Base-by-base conservation (phyloP, 768 basidiomycete species). In the Pleurotus ostreatus region DNA sequence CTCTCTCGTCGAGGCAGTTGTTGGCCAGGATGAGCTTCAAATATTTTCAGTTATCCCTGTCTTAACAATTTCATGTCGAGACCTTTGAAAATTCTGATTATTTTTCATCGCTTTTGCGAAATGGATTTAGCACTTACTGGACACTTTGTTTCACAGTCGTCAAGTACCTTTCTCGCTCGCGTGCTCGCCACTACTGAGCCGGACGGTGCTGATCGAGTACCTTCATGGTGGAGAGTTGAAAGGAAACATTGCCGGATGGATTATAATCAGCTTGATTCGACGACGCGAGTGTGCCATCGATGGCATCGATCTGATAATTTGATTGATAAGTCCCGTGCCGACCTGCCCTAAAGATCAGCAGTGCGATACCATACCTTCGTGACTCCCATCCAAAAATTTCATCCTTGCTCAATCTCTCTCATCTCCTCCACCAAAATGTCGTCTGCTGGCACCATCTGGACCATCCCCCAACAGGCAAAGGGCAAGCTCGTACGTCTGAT, bases 371-470 rank as follows among this genome's bases (percentile, higher is more conserved):
- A 51, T 46, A 49, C 12, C 23, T 30, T 47, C 23, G 45, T 55
- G 38, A 47, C 46, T 53, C 38, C 22, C 41, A 46, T 55, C 44
- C 39, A 57, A 39, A 52, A 54, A 52, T 54, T 49, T 54, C 43
- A 26, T 30, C 23, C 49, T 41, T 57, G n/a, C 26, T 15, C 57
- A 47, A 57, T 55, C 54, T 59, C 62, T 61, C 57, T 58, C 59
- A 61, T 55, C 63, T 60, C 66, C 57, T 59, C 65, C 45, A 58
- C 63, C 34, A 62, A 75, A 73, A 85, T 79, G 77, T 72, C 79
- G 57, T 77, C 85, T 52, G 71, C 75, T 59, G 86, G 86, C 63
- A 90, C 84, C 59, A 78, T 91, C 56, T 89, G 79, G 75, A 79
- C 82, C 6, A 63, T 65, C 34, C 72, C 77, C 4, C 20, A 20